phyloP scores from a whole-genome alignment of 2,329 filamentous ascomycete species.

The Tolypocladium amazonense region DNA sequence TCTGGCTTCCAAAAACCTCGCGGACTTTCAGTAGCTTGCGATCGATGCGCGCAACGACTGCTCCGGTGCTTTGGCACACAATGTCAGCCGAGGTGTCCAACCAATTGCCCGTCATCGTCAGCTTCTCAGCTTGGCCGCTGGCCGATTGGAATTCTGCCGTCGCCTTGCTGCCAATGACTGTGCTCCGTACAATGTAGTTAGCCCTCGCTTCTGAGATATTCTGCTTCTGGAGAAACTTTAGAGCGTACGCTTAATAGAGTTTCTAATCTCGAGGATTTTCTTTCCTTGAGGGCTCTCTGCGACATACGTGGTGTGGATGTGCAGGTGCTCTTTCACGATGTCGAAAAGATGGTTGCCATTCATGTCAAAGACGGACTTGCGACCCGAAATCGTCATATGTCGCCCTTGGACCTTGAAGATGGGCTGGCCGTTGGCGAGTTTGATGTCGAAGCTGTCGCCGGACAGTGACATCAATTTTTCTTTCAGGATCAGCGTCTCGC shows the following conservation, averaged over 20 bases:
- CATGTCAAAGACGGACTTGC: conserved; percentile 46
- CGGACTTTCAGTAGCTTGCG: conserved; percentile 46
- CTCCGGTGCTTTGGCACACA: conserved; percentile 35
- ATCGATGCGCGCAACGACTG: conserved; percentile 46
- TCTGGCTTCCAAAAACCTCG: conserved; percentile 48
- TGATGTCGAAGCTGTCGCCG: conserved; percentile 55
- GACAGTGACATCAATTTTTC: conserved; percentile 52
- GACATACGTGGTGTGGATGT: conserved; percentile 40
- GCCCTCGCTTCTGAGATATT: neutral
- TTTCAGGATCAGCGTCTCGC: conserved; percentile 43
- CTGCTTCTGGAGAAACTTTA: neutral
- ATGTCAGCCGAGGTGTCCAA: conserved; percentile 48
- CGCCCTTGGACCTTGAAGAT: conserved; percentile 48
- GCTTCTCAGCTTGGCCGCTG: conserved; percentile 28
- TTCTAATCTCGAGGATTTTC: conserved; percentile 45
- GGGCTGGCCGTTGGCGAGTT: conserved; percentile 39
- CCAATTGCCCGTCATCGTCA: conserved; percentile 53
- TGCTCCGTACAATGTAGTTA: neutral
- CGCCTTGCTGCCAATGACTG: conserved; percentile 44
- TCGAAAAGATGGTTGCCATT: conserved; percentile 44
- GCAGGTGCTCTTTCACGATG: conserved; percentile 40
- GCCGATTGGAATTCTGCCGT: conserved; percentile 45
- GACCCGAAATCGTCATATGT: conserved; percentile 37
- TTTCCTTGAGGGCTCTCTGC: conserved; percentile 32
- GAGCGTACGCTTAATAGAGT: conserved; percentile 14